Evolutionary conservation across 1,139 yeast species (phyloP).

Genomic region (Zygotorulaspora mrakii): DNA sequence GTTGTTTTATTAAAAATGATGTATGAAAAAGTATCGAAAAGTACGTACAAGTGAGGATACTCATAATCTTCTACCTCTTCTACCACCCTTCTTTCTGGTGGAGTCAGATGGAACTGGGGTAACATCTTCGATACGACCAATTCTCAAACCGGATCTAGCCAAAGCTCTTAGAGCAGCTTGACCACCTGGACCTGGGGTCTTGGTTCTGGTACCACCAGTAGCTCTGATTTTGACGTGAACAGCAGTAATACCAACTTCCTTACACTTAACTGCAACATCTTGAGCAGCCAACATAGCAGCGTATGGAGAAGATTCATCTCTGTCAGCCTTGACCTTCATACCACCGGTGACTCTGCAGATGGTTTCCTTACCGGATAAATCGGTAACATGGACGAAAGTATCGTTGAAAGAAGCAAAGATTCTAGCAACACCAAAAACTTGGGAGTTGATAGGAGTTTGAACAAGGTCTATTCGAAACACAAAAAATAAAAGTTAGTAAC

Average conservation of each 20-base stretch:
- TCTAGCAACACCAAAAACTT: conserved; percentile 99
- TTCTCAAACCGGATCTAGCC: conserved; percentile 99
- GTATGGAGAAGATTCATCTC: conserved; percentile 99
- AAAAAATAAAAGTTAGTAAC: no score
- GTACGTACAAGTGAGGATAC: conserved; percentile 9
- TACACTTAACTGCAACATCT: conserved; percentile 98
- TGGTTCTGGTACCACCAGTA: conserved; percentile 99
- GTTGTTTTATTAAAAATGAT: no score
- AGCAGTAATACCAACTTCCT: conserved; percentile 99
- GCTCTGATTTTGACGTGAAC: conserved; percentile 99
- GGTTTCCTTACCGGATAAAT: conserved; percentile 99
- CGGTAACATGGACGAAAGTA: conserved; percentile 99
- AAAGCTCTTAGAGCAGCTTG: conserved; percentile 99
- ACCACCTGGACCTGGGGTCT: conserved; percentile 99
- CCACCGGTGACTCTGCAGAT: conserved; percentile 99
- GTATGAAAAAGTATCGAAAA: no score
- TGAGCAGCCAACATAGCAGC: conserved; percentile 99
- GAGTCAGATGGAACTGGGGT: conserved; percentile 99
- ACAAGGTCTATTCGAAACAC: conserved; percentile 28
- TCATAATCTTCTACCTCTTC: conserved; percentile 99
- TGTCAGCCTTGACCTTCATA: conserved; percentile 99
- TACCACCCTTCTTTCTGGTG: conserved; percentile 99
- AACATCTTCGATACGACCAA: conserved; percentile 99
- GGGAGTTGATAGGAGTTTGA: conserved; percentile 93
- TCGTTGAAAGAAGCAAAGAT: conserved; percentile 99